Conservation (phyloP, 768 basidiomycete genomes). For the Panaeolus papilionaceus region DNA sequence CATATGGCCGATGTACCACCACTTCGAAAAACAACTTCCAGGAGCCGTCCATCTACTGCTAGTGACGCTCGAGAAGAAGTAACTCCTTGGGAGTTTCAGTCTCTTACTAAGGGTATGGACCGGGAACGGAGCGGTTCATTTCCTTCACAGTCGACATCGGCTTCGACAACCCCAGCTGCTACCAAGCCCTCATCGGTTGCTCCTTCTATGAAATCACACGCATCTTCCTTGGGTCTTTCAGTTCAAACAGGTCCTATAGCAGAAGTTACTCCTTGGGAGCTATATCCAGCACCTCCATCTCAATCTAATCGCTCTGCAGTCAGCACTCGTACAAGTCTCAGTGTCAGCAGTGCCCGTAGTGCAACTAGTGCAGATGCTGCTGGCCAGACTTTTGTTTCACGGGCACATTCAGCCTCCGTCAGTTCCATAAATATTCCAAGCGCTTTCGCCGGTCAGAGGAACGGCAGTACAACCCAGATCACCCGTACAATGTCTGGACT, state of each 20-base stretch:
- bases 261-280: conserved; percentile 31
- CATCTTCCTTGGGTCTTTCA: conserved; percentile 16
- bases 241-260: conserved; percentile 24
- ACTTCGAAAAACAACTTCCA: conserved; percentile 6
- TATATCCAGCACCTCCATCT: conserved; percentile 22
- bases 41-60: conserved; percentile 10
- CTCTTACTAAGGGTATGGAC: background rate
- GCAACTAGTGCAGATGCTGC: background rate
- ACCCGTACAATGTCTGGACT: conserved; percentile 8
- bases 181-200: conserved; percentile 11
- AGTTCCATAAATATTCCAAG: conserved; percentile 1
- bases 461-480: background rate
- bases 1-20: conserved; percentile 8
- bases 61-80: conserved; percentile 30
- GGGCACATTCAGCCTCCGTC: background rate
- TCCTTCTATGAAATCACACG: conserved; percentile 16
- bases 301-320: conserved; percentile 2
- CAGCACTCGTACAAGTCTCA: background rate
- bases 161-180: background rate
- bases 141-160: background rate
- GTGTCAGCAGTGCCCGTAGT: background rate
- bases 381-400: background rate
- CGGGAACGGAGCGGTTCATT: background rate
- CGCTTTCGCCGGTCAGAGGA: background rate
- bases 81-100: conserved; percentile 37